Percentiles rank a stretch among this genome's conserved stretches.
Evolutionary conservation across 139 green algal genomes (phyloP).

Genomic region (Chlorella sorokiniana): DNA sequence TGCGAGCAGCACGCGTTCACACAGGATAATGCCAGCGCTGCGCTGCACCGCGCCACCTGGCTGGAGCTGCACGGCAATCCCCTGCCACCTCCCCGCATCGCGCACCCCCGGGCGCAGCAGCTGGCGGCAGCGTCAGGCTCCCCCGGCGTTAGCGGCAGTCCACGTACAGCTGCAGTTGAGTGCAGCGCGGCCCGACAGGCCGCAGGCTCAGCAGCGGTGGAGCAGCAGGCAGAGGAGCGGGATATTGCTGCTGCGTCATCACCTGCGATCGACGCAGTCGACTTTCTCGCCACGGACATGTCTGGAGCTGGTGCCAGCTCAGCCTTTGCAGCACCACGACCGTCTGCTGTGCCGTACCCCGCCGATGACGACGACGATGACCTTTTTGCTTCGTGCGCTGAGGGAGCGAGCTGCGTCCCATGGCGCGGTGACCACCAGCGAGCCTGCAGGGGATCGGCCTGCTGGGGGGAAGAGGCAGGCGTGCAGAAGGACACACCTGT

Average conservation of each 20-base stretch:
- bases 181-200: no score
- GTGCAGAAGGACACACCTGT: not conserved
- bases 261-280: not conserved
- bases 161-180: not conserved
- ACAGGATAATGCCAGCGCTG: constrained; percentile 17
- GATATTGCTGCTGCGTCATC: not conserved
- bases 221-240: not conserved
- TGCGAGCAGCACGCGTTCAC: constrained; percentile 16
- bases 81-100: constrained; percentile 15
- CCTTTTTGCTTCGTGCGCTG: constrained; percentile 28
- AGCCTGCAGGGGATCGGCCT: not conserved
- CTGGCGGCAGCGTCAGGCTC: not conserved
- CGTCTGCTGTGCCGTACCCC: not conserved
- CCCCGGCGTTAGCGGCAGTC: not conserved
- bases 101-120: not conserved
- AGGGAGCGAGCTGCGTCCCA: not conserved
- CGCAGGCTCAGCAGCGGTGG: not conserved
- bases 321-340: not conserved
- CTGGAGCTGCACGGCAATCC: not conserved
- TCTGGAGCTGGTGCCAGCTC: not conserved
- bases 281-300: not conserved
- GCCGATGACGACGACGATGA: constrained; percentile 29
- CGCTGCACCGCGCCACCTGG: constrained; percentile 32
- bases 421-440: constrained; percentile 7
- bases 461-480: not conserved